phyloP scores from a whole-genome alignment of 148 eudicot species.

The Polygonum maritimum region DNA sequence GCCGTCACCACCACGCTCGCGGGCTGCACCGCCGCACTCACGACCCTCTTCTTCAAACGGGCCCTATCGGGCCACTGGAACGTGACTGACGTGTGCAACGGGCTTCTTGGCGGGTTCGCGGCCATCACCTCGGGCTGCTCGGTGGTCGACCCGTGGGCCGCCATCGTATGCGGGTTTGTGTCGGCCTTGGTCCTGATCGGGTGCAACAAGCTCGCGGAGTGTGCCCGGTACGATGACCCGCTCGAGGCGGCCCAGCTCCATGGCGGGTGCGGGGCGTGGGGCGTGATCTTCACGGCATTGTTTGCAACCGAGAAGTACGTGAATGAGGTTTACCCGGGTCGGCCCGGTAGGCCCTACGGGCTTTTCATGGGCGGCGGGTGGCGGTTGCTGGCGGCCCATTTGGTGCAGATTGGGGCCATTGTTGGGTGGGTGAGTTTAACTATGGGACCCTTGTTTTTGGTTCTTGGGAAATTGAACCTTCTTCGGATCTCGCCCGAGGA shows the following conservation, averaged over 20 bases:
- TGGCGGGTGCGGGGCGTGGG: slow-evolving; percentile 24
- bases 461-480: slow-evolving; percentile 10
- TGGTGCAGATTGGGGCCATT: slow-evolving; percentile 12
- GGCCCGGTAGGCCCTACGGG: slow-evolving; percentile 15
- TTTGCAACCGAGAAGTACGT: slow-evolving; percentile 15
- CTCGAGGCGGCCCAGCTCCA: slow-evolving; percentile 20
- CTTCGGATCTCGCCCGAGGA: slow-evolving; percentile 17
- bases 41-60: slow-evolving; percentile 17
- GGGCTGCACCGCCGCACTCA: slow-evolving; percentile 19
- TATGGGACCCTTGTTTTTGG: slow-evolving; percentile 15
- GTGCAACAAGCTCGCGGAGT: slow-evolving; percentile 11
- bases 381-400: slow-evolving; percentile 16
- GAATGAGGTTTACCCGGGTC: slow-evolving; percentile 16
- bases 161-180: slow-evolving; percentile 17
- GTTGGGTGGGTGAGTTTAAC: slow-evolving; percentile 18
- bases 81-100: slow-evolving; percentile 21
- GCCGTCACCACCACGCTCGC: slow-evolving; percentile 19
- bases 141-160: slow-evolving; percentile 23
- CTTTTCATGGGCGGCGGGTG: slow-evolving; percentile 22
- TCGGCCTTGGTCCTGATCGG: slow-evolving; percentile 7
- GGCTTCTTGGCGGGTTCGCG: slow-evolving; percentile 17
- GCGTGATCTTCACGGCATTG: slow-evolving; percentile 15
- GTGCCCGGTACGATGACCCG: slow-evolving; percentile 15
- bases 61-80: slow-evolving; percentile 18
- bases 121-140: slow-evolving; percentile 21